Conservation (phyloP, 768 basidiomycete genomes). For the Boletus huronensis region DNA sequence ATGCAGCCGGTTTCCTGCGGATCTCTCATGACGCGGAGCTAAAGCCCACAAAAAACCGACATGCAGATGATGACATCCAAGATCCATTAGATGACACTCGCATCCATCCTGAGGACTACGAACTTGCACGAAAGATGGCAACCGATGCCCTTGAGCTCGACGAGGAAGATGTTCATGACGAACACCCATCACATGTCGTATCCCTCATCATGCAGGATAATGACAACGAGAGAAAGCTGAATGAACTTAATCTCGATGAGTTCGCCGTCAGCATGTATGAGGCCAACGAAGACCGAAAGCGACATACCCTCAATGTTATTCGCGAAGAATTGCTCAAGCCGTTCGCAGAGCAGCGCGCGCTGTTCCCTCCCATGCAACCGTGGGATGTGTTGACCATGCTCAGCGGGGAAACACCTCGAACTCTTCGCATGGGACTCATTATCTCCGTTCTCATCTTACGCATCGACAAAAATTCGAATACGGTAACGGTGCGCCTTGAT, state of each 20-base stretch:
- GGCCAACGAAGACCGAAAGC: slow-evolving; percentile 80
- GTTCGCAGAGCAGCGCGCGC: slow-evolving; percentile 68
- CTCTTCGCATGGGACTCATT: slow-evolving; percentile 74
- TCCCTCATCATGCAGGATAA: slow-evolving; percentile 79
- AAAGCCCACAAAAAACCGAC: slow-evolving; percentile 57
- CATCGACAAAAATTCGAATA: slow-evolving; percentile 37
- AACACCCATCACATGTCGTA: slow-evolving; percentile 89
- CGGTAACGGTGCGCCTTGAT: slow-evolving; percentile 74
- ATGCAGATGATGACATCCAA: slow-evolving; percentile 61
- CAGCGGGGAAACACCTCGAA: slow-evolving; percentile 82
- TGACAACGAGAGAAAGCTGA: slow-evolving; percentile 75
- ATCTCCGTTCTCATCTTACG: slow-evolving; percentile 72
- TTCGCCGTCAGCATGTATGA: slow-evolving; percentile 91
- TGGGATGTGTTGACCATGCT: slow-evolving; percentile 94
- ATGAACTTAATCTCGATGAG: slow-evolving; percentile 91
- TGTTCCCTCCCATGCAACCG: slow-evolving; percentile 59
- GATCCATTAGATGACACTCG: slow-evolving; percentile 95
- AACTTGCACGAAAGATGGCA: slow-evolving; percentile 97
- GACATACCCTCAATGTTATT: slow-evolving; percentile 85
- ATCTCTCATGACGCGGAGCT: slow-evolving; percentile 72
- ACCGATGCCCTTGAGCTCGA: slow-evolving; percentile 96
- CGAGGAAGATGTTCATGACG: slow-evolving; percentile 91
- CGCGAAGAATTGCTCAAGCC: slow-evolving; percentile 80
- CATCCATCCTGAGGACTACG: slow-evolving; percentile 97
- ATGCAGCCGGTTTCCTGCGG: slow-evolving; percentile 87